A percentile compares a stretch with the other conserved stretches of the same genome.
phyloP scores from a whole-genome alignment of 2,329 filamentous ascomycete species.

The Ophiobolus disseminans region DNA sequence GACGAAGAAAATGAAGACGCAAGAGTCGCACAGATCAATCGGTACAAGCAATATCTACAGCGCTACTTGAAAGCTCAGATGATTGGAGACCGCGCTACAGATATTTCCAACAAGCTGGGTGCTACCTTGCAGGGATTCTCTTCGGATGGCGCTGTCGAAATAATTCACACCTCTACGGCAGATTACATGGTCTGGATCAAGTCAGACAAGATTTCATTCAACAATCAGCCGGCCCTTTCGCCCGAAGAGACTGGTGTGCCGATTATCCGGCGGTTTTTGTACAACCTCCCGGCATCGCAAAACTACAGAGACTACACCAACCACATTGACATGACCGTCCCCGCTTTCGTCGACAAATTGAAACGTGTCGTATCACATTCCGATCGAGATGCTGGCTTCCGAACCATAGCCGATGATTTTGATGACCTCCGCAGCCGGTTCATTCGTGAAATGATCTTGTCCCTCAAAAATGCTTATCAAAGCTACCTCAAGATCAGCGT shows the following conservation, averaged over 20 bases:
- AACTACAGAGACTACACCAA: conserved; percentile 18
- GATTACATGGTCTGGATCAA: conserved; percentile 31
- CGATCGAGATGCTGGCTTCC: conserved; percentile 21
- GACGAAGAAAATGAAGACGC: conserved; percentile 4
- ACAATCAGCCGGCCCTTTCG: conserved; percentile 14
- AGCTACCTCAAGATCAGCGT: conserved; percentile 3
- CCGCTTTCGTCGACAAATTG: conserved; percentile 21
- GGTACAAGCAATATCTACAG: conserved; percentile 22
- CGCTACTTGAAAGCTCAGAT: conserved; percentile 10
- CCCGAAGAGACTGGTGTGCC: conserved; percentile 25
- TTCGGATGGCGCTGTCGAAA: conserved; percentile 1
- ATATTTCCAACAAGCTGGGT: conserved; percentile 16
- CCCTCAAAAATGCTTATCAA: neutral
- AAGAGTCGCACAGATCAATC: neutral
- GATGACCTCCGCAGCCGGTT: conserved; percentile 5
- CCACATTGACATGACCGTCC: conserved; percentile 14
- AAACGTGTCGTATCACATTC: conserved; percentile 9
- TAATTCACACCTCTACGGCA: conserved; percentile 21
- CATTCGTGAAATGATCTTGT: neutral
- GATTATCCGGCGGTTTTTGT: conserved; percentile 18
- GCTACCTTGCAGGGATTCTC: conserved; percentile 10
- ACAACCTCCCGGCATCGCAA: conserved; percentile 16
- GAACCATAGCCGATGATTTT: conserved; percentile 20
- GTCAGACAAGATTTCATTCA: conserved; percentile 14
- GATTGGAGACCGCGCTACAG: conserved; percentile 11